Evolutionary conservation across 1,139 yeast species (phyloP).

Genomic region (Kurtzmaniella quercitrusa): DNA sequence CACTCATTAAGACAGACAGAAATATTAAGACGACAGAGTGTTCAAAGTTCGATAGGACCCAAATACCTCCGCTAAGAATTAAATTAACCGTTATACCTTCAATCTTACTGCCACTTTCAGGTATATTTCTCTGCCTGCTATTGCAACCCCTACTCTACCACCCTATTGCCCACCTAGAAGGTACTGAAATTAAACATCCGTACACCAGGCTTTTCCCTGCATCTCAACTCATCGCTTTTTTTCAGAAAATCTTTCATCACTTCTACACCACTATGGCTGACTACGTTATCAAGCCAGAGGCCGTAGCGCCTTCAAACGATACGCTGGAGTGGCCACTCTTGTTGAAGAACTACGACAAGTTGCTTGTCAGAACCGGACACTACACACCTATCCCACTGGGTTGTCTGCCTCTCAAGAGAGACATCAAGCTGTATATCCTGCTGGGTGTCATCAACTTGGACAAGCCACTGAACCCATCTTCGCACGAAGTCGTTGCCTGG

Average conservation of each 20-base stretch:
- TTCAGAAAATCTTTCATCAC: conserved; percentile 1
- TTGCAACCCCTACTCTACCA: too few species aligned
- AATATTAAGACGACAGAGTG: too few species aligned
- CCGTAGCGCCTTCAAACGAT: conserved; percentile 72
- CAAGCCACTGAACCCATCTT: conserved; percentile 96
- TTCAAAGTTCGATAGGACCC: not conserved
- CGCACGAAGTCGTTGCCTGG: conserved; percentile 99
- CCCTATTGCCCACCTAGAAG: too few species aligned
- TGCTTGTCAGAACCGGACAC: conserved; percentile 92
- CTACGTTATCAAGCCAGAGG: conserved; percentile 86
- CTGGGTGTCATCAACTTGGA: conserved; percentile 97
- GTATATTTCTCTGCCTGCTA: too few species aligned
- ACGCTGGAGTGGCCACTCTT: conserved; percentile 95
- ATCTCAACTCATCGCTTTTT: conserved; percentile 1
- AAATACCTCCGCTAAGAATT: too few species aligned
- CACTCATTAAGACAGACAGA: too few species aligned
- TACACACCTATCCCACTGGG: conserved; percentile 97
- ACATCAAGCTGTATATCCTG: conserved; percentile 80
- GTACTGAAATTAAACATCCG: not conserved
- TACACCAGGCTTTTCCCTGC: not conserved
- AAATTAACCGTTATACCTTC: too few species aligned
- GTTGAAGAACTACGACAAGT: conserved; percentile 88
- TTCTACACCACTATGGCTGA: conserved; percentile 43
- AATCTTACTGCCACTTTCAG: too few species aligned
- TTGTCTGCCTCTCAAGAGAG: conserved; percentile 91